Evolutionary conservation across 108 stramenopile genomes (phyloP).

Genomic region (Cafeteria roenbergensis): DNA sequence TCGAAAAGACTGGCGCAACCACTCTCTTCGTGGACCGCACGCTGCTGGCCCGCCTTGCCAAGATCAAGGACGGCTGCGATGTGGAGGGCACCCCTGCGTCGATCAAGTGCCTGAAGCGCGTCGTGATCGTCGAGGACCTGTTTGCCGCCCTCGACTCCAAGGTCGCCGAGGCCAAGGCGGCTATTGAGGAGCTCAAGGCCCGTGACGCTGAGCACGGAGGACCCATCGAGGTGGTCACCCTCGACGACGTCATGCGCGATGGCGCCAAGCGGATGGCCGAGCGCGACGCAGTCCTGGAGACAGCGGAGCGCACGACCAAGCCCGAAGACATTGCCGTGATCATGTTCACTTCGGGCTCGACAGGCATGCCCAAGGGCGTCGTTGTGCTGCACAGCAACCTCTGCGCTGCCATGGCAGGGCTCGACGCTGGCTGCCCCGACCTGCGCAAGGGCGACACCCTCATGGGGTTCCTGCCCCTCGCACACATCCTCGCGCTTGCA

Average conservation of each 20-base stretch:
- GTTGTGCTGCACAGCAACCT: constrained; percentile 67
- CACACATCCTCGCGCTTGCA: constrained; percentile 17
- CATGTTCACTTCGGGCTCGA: constrained; percentile 85
- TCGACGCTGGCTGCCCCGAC: constrained; percentile 26
- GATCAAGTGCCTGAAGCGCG: constrained; percentile 3
- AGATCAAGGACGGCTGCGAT: constrained; percentile 21
- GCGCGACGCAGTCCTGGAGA: background rate
- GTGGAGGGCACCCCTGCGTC: background rate
- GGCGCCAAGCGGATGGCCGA: constrained; percentile 1
- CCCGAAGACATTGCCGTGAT: constrained; percentile 69
- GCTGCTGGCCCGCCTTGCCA: constrained; percentile 35
- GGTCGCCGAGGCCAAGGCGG: background rate
- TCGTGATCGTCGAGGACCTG: background rate
- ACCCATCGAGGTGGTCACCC: background rate
- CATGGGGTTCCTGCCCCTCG: constrained; percentile 18
- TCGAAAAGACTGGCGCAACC: constrained; percentile 58
- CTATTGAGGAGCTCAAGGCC: background rate
- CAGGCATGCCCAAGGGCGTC: constrained; percentile 91
- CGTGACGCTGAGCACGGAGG: background rate
- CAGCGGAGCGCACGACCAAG: constrained; percentile 21
- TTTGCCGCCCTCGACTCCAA: background rate
- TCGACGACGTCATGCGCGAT: background rate
- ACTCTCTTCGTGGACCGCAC: constrained; percentile 67
- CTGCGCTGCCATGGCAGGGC: constrained; percentile 46
- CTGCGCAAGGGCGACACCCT: constrained; percentile 4